Conservation (phyloP, 169 alveolate species). For the Perkinsus marinus region DNA sequence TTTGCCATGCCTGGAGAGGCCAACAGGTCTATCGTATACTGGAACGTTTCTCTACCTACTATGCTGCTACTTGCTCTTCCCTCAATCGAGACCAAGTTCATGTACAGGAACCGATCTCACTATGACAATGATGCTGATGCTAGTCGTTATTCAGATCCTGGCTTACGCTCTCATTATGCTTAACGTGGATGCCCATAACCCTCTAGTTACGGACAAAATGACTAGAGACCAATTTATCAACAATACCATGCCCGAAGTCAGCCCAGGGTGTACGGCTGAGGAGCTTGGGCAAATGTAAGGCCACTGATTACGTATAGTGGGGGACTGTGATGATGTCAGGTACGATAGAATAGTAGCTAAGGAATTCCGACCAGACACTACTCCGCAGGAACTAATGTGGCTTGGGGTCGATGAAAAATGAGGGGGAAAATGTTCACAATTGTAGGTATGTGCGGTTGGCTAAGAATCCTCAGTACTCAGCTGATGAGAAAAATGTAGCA, state of each 20-base stretch:
- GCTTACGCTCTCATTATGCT: background rate
- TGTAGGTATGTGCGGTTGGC: background rate
- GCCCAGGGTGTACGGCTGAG: background rate
- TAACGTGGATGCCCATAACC: background rate
- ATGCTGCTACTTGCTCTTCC: background rate
- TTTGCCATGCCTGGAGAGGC: background rate
- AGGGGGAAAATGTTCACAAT: background rate
- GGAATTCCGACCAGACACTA: background rate
- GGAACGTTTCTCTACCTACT: background rate
- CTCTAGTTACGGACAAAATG: background rate
- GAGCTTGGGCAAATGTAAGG: background rate
- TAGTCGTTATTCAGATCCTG: background rate
- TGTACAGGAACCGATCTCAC: too few relatives aligned
- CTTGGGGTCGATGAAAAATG: background rate
- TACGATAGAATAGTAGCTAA: background rate
- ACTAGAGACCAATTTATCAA: background rate
- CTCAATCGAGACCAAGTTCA: background rate
- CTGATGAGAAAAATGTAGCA: background rate
- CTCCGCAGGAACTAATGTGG: background rate
- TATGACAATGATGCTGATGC: background rate
- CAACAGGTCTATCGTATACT: background rate
- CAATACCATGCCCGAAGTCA: background rate
- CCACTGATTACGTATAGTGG: too few relatives aligned
- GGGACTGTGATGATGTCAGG: too few relatives aligned
- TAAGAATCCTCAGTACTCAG: background rate